Evolutionary conservation across 1,284 basidiomycete genomes (phyloP), one percentile per base, ranked within the genome.

Genomic region (Leccinum pachyderme): DNA sequence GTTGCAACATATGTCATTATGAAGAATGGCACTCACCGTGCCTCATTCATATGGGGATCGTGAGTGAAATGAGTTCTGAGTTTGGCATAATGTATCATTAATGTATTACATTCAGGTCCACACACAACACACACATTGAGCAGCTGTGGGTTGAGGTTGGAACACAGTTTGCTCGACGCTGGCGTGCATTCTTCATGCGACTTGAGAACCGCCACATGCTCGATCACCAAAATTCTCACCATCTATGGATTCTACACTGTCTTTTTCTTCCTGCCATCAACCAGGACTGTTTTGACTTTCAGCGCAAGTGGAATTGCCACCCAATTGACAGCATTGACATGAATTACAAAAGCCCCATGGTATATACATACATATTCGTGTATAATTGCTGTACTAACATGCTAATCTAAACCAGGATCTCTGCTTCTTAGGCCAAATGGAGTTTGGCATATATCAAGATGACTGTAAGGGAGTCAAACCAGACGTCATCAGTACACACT

Each of bases 121-220:
- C 52, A 1, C 32, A 35, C 2, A 61, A 61, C n/a, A 25, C 56
- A 6, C n/a, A 15, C 1, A 78, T 79, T 53, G 77, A 80, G 52
- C 54, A 68, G 0, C 56, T 80, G 0, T 80, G 75, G 75, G 65
- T 68, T 1, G 71, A 75, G 28, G 57, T 74, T 3, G 72, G 69
- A 0, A 39, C 33, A 0, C 62, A 61, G 1, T 65, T 65, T 50
- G 64, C 50, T 1, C 12, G 39, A 1, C 51, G 53, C 27, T 74
- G 73, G 72, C 37, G 56, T 4, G 60, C 61, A 2, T 70, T 74
- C 37, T 74, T 74, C 27, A 56, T 52, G 0, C 46, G 52, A 0
- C 64, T 74, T 0, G 67, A 73, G 55, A 31, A 13, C 0, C 32
- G 32, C 0, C 61, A 71, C 37, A 45, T 57, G 5, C 63, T 75